These are phyloP conservation scores for Fusarium mangiferae DNA, from an alignment of 2,329 filamentous ascomycete species.

Conservation along the genomic window DNA sequence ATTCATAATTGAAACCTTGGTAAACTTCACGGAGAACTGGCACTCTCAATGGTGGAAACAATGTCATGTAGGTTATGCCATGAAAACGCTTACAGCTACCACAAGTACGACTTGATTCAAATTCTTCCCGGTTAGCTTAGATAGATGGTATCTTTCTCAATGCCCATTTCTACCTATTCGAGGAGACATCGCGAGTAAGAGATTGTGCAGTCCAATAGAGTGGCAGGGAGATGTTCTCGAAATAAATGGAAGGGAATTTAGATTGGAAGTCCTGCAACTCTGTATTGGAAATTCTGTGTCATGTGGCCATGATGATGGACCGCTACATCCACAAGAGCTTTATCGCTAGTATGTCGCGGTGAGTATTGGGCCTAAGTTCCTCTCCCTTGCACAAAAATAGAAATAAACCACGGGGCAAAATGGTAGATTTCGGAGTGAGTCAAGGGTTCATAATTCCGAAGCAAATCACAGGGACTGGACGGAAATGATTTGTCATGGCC, in stretches of 20 bases:
- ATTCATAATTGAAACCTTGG: background rate
- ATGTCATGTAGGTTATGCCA: background rate
- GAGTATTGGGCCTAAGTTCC: conserved; percentile 69
- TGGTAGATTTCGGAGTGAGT: conserved; percentile 85
- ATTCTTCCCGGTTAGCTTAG: background rate
- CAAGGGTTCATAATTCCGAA: conserved; percentile 59
- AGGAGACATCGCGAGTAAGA: background rate
- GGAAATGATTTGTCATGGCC: background rate
- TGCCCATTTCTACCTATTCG: background rate
- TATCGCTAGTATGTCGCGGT: conserved; percentile 67
- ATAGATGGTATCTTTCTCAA: background rate
- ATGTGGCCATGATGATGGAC: conserved; percentile 77
- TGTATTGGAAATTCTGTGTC: background rate
- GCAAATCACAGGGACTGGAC: background rate
- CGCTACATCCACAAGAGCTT: conserved; percentile 67
- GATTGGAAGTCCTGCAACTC: background rate
- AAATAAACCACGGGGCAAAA: conserved; percentile 74
- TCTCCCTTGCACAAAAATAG: conserved; percentile 90
- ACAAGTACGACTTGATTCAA: background rate
- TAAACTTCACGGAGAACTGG: background rate
- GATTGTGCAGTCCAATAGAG: background rate
- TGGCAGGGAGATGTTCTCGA: background rate
- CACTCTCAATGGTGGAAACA: background rate
- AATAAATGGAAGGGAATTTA: background rate
- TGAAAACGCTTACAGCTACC: background rate